Evolutionary conservation across 352 stramenopile species (phyloP).

Genomic region (Globisporangium viniferum): DNA sequence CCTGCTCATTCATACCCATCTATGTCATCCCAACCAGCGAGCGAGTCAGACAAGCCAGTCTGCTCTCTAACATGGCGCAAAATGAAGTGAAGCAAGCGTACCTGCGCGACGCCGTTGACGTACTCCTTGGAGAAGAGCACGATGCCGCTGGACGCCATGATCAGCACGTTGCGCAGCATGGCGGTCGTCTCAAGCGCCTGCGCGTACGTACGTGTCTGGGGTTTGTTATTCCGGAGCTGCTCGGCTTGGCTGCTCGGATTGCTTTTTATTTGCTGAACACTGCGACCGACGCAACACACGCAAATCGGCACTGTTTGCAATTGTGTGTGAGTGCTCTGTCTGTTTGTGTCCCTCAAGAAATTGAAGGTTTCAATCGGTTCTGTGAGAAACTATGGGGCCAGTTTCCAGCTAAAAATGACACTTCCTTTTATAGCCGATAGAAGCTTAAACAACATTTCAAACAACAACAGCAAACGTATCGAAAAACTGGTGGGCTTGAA

Average conservation of each 20-base stretch:
- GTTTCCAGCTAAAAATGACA: background rate
- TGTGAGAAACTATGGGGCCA: background rate
- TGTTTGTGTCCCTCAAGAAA: background rate
- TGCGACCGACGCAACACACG: background rate
- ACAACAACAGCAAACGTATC: background rate
- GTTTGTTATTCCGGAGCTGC: background rate
- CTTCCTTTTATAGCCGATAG: background rate
- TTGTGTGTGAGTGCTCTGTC: background rate
- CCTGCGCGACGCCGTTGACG: conserved; percentile 81
- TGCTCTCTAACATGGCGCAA: background rate
- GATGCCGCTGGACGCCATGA: conserved; percentile 91
- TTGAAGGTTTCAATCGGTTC: background rate
- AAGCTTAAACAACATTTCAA: background rate
- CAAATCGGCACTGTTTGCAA: background rate
- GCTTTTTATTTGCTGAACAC: conserved; percentile 7
- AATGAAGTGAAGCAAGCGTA: conserved; percentile 18
- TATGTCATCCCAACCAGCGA: background rate
- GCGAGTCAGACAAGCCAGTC: background rate
- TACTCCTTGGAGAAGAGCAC: conserved; percentile 93
- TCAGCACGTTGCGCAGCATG: conserved; percentile 92
- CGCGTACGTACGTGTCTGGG: background rate
- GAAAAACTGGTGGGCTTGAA: background rate
- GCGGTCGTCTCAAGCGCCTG: background rate
- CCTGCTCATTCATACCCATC: background rate
- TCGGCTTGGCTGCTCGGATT: background rate